Conservation (phyloP, 805 yeast genomes). For the Candida awuae region DNA sequence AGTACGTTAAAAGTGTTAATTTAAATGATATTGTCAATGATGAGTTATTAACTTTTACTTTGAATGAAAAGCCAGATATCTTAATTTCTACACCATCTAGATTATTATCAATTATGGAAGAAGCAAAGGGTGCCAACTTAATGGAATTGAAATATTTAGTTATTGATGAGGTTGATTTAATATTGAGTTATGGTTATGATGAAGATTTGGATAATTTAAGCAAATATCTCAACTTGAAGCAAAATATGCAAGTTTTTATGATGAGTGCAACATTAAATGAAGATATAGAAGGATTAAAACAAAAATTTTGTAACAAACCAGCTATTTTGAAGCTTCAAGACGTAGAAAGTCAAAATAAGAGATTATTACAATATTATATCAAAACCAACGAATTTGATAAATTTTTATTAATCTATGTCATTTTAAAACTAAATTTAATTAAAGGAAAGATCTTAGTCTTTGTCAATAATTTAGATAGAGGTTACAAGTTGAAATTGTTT, state of each 20-base stretch:
- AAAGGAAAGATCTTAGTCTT: slow-evolving; percentile 87
- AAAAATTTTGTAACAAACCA: slow-evolving; percentile 72
- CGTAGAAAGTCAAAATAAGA: slow-evolving; percentile 42
- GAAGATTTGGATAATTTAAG: slow-evolving; percentile 72
- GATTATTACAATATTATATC: slow-evolving; percentile 78
- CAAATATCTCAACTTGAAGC: slow-evolving; percentile 56
- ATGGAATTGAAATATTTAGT: slow-evolving; percentile 60
- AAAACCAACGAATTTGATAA: slow-evolving; percentile 86
- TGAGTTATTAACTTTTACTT: slow-evolving; percentile 59
- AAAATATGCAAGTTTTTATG: slow-evolving; percentile 75
- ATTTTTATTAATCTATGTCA: slow-evolving; percentile 82
- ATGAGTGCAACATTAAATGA: slow-evolving; percentile 96
- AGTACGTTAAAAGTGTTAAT: slow-evolving; percentile 56
- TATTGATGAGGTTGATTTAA: slow-evolving; percentile 91
- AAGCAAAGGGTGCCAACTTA: slow-evolving; percentile 38
- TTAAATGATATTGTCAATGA: slow-evolving; percentile 56
- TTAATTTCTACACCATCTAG: slow-evolving; percentile 83
- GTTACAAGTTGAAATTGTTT: slow-evolving; percentile 83
- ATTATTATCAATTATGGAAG: slow-evolving; percentile 48
- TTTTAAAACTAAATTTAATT: slow-evolving; percentile 78
- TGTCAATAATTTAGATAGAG: slow-evolving; percentile 92
- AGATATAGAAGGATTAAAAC: slow-evolving; percentile 70
- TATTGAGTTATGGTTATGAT: slow-evolving; percentile 81
- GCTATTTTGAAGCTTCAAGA: slow-evolving; percentile 77
- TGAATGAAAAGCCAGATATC: slow-evolving; percentile 71